A percentile compares a stretch with the other conserved stretches of the same genome.
These are phyloP conservation scores for Chloromonas sp. DNA, from an alignment of 163 green algal genomes.

Conservation along the genomic window DNA sequence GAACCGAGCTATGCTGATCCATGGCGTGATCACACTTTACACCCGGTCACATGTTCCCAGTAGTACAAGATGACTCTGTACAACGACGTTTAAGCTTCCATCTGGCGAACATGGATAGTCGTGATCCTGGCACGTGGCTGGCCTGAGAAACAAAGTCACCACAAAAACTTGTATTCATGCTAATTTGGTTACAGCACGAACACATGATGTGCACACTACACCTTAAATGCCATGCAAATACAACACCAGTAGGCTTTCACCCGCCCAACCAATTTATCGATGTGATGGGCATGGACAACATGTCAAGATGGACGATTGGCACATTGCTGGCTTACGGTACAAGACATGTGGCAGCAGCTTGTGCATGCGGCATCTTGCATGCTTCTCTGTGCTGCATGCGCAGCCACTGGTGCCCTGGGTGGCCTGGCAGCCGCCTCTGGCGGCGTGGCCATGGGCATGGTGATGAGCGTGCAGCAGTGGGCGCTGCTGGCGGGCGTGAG, in stretches of 20 bases:
- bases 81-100: background rate
- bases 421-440: background rate
- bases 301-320: background rate
- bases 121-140: no score
- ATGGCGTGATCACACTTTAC: background rate
- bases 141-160: no score
- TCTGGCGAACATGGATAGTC: no score
- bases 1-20: background rate
- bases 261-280: background rate
- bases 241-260: background rate
- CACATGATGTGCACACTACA: no score
- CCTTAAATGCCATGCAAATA: no score
- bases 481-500: background rate
- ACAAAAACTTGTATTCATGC: no score
- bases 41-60: background rate
- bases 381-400: no score
- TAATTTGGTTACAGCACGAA: no score
- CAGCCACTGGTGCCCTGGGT: background rate
- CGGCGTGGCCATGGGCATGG: background rate
- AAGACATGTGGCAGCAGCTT: no score
- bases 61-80: background rate
- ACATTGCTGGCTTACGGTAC: background rate
- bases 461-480: background rate
- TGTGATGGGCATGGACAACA: background rate
- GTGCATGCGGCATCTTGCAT: no score